Base-by-base conservation (phyloP, 2,329 filamentous ascomycete species). In the Colletotrichum graminicola region DNA sequence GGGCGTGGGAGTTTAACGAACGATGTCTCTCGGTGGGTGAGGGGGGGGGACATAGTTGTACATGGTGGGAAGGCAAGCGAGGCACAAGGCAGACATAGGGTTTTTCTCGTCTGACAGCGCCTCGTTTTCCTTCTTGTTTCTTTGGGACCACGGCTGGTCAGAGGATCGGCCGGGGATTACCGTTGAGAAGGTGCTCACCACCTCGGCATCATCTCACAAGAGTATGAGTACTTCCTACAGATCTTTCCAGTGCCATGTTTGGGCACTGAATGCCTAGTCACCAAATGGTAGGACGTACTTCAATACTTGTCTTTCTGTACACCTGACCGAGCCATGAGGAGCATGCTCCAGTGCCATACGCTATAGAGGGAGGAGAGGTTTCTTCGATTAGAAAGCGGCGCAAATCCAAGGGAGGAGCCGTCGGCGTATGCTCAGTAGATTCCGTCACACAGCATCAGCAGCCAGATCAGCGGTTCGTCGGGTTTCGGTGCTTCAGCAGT, bases 391-490 rank as follows among this genome's bases (percentile, higher is more conserved):
- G n/a, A 52, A 62, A 32, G 29, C 49, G 32, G 34, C 36, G 32
- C 21, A 39, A 49, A 62, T n/a, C 59, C 45, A 34, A 26, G 36
- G 41, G 32, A 39, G 32, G 32, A 21, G 39, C 36, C 57, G 34
- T 41, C 59, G 39, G 57, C 57, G n/a, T 47, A 21, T 64, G 43
- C 43, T 59, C 32, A 60, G 36, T 54, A n/a, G 65, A 29, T 60
- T 32, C 39, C n/a, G 59, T 71, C 45, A 39, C 59, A 69, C 65
- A 56, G 45, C 69, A 63, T 62, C 69, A 68, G 65, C 59, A 51
- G 67, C 51, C 49, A 56, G 54, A 66, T 69, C 47, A 63, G 65
- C 43, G 39, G 52, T 68, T 64, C 39, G 59, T 63, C 59, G 65
- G 69, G 49, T 41, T 54, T 68, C 59, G 69, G 65, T 54, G 51